Conservation (phyloP, 495 filamentous ascomycete genomes). For the Annulohypoxylon maeteangense region DNA sequence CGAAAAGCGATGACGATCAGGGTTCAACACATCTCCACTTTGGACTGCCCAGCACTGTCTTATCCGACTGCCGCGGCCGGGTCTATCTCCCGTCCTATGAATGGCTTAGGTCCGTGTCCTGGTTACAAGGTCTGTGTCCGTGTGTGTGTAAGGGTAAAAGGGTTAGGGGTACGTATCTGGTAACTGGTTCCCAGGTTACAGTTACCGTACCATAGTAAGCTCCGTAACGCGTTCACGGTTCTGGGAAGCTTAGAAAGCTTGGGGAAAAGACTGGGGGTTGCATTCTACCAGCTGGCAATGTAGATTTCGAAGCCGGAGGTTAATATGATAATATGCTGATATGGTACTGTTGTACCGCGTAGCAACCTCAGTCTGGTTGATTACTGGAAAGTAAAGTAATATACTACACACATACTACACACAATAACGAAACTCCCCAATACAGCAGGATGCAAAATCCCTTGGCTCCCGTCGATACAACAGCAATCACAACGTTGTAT, state of each 20-base stretch:
- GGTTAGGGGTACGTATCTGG: neutral
- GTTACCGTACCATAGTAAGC: slow-evolving; percentile 17
- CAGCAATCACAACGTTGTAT: slow-evolving; percentile 20
- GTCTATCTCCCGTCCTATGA: slow-evolving; percentile 40
- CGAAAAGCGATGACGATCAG: slow-evolving; percentile 42
- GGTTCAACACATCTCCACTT: slow-evolving; percentile 36
- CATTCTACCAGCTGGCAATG: neutral
- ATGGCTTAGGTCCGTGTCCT: slow-evolving; percentile 15
- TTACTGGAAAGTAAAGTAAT: slow-evolving; percentile 40
- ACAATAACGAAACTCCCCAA: slow-evolving; percentile 20
- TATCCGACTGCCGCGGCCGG: slow-evolving; percentile 45
- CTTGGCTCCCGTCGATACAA: slow-evolving; percentile 25
- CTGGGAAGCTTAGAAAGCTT: slow-evolving; percentile 10
- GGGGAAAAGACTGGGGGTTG: neutral
- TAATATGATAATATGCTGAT: slow-evolving; percentile 10
- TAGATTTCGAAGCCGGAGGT: slow-evolving; percentile 21
- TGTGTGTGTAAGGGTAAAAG: neutral
- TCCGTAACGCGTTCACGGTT: slow-evolving; percentile 34
- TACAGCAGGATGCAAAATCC: slow-evolving; percentile 34
- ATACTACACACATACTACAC: slow-evolving; percentile 40
- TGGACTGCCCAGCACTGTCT: slow-evolving; percentile 20
- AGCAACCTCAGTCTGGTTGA: slow-evolving; percentile 22
- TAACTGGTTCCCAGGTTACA: slow-evolving; percentile 30
- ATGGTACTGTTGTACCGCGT: slow-evolving; percentile 13
- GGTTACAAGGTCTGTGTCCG: slow-evolving; percentile 19